phyloP scores from a whole-genome alignment of 345 rosid genomes.

The Anacardium occidentale region DNA sequence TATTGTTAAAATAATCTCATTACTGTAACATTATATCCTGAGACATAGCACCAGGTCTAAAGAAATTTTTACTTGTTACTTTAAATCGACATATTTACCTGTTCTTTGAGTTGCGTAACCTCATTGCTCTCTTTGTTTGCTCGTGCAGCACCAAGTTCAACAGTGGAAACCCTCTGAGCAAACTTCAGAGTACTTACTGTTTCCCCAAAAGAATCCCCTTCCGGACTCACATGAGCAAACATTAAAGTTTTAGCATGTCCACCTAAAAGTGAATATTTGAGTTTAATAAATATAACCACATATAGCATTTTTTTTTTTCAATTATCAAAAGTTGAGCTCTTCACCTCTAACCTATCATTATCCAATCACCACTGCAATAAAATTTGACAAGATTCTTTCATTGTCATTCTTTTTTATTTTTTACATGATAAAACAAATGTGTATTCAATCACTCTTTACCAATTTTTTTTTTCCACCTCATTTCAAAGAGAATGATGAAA shows the following conservation, averaged over 20 bases:
- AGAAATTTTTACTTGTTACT: too few species aligned
- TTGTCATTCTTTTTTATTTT: too few species aligned
- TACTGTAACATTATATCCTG: neutral
- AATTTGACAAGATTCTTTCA: too few species aligned
- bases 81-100: conserved; percentile 37
- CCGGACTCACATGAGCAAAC: conserved; percentile 95
- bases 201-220: conserved; percentile 75
- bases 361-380: too few species aligned
- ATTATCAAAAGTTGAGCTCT: too few species aligned
- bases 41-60: too few species aligned
- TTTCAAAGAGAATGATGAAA: conserved; percentile 2
- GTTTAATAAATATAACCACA: neutral
- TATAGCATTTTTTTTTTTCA: too few species aligned
- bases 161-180: conserved; percentile 80
- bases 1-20: neutral
- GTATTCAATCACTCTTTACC: neutral
- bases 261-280: conserved; percentile 41
- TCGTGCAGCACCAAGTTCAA: conserved; percentile 83
- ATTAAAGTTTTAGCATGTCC: conserved; percentile 87
- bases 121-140: conserved; percentile 76
- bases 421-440: neutral
- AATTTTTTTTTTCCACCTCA: neutral
- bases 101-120: conserved; percentile 78
- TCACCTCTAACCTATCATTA: too few species aligned
- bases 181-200: conserved; percentile 86